phyloP scores from a whole-genome alignment of 768 basidiomycete species.

The Sporobolomyces pararoseus region DNA sequence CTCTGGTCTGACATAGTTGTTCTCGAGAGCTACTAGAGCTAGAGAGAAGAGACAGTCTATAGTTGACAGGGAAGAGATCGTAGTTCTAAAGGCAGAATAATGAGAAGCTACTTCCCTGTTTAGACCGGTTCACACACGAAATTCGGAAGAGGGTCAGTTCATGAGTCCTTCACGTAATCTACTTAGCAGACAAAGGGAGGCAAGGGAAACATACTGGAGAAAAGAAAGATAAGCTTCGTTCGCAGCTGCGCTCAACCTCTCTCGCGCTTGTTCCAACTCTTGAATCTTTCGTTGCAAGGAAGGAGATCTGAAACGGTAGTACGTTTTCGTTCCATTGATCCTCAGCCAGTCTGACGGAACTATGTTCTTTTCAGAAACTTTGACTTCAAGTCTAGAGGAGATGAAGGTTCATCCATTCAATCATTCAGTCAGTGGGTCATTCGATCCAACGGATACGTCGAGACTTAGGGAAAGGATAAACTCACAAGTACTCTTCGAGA shows the following conservation, averaged over 20 bases:
- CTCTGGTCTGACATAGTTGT: slow-evolving; percentile 71
- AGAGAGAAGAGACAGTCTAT: slow-evolving; percentile 79
- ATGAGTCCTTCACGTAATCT: too few species aligned
- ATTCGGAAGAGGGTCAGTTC: too few species aligned
- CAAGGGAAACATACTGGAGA: too few species aligned
- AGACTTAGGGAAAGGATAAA: too few species aligned
- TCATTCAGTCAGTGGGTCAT: too few species aligned
- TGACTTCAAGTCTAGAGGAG: slow-evolving; percentile 26
- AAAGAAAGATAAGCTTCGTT: slow-evolving; percentile 36
- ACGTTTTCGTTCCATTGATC: slow-evolving; percentile 65
- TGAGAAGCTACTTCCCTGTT: slow-evolving; percentile 66
- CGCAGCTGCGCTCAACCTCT: slow-evolving; percentile 54
- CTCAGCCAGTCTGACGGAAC: slow-evolving; percentile 61
- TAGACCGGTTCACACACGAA: too few species aligned
- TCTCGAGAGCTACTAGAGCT: slow-evolving; percentile 69
- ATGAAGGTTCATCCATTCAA: background rate
- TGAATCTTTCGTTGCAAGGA: slow-evolving; percentile 60
- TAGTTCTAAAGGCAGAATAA: slow-evolving; percentile 69
- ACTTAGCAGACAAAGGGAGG: too few species aligned
- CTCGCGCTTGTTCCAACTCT: slow-evolving; percentile 70
- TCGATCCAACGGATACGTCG: too few species aligned
- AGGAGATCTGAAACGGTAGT: slow-evolving; percentile 73
- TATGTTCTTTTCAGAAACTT: slow-evolving; percentile 48
- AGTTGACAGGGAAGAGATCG: slow-evolving; percentile 71
- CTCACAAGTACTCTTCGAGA: slow-evolving; percentile 69